Conservation (phyloP, 2,329 filamentous ascomycete genomes). For the Fusarium sublunatum region DNA sequence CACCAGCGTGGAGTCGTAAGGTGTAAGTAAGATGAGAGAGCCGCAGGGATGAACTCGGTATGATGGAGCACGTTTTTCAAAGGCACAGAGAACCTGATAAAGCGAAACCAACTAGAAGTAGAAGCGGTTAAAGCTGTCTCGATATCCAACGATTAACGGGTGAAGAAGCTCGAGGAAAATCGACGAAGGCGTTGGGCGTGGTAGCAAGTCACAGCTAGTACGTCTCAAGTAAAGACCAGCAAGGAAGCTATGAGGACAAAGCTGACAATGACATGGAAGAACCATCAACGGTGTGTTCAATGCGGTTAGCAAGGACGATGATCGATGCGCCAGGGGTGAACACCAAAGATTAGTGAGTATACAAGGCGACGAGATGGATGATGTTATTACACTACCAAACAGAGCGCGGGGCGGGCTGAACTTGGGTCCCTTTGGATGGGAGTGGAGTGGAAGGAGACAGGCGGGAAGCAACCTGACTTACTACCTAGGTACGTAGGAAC, state of each 20-base stretch:
- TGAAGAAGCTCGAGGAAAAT: conserved; percentile 13
- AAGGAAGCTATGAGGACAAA: conserved; percentile 19
- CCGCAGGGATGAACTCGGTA: conserved; percentile 27
- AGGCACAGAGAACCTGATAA: conserved; percentile 22
- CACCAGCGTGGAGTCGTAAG: conserved; percentile 20
- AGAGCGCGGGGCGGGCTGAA: conserved; percentile 40
- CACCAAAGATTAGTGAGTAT: conserved; percentile 28
- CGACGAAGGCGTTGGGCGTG: conserved; percentile 11
- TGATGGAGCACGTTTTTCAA: conserved; percentile 19
- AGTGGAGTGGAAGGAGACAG: conserved; percentile 34
- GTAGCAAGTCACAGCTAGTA: conserved; percentile 14
- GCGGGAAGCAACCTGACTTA: conserved; percentile 9
- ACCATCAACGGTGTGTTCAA: conserved; percentile 24
- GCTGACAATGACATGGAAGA: conserved; percentile 27
- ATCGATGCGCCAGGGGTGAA: conserved; percentile 33
- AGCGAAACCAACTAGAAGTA: conserved; percentile 23
- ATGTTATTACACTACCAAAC: conserved; percentile 45
- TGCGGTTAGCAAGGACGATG: conserved; percentile 31
- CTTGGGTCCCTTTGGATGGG: conserved; percentile 28
- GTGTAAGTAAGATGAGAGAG: conserved; percentile 22
- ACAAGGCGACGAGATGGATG: conserved; percentile 38
- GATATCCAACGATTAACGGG: conserved; percentile 17
- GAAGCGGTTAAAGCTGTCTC: conserved; percentile 26
- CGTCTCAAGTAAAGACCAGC: conserved; percentile 16
- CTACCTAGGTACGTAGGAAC: conserved; percentile 21